Percentiles rank a stretch among this genome's conserved stretches.
phyloP scores from a whole-genome alignment of 306 rosid species.

The Lathyrus aphaca region DNA sequence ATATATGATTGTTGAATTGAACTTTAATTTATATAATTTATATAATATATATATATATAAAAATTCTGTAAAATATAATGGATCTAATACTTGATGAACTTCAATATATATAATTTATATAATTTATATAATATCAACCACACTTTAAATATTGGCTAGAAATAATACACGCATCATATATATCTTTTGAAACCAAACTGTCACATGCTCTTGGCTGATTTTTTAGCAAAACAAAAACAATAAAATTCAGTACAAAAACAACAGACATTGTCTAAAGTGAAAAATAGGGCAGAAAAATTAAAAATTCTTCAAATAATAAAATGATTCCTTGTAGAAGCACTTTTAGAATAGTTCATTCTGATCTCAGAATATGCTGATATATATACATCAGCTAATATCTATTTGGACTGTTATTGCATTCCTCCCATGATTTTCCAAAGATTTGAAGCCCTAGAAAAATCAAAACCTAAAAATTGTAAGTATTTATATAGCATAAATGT shows the following conservation, averaged over 20 bases:
- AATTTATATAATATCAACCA: constrained; percentile 38
- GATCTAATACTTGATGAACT: constrained; percentile 27
- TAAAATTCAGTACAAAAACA: constrained; percentile 32
- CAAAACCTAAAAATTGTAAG: constrained; percentile 4
- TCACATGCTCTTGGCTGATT: constrained; percentile 40
- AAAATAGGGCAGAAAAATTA: constrained; percentile 43
- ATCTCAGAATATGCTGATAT: constrained; percentile 23
- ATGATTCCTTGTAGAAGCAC: constrained; percentile 42
- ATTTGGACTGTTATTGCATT: constrained; percentile 44
- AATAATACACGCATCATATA: constrained; percentile 47
- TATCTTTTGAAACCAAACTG: constrained; percentile 41
- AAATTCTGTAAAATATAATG: constrained; percentile 14
- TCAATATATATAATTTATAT: constrained; percentile 5
- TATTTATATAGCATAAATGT: background rate
- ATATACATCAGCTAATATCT: constrained; percentile 27
- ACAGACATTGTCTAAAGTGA: constrained; percentile 32
- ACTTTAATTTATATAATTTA: constrained; percentile 4
- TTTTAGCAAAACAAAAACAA: constrained; percentile 30
- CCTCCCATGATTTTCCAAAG: constrained; percentile 58
- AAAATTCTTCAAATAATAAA: constrained; percentile 21
- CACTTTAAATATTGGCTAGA: constrained; percentile 46
- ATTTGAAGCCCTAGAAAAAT: constrained; percentile 51
- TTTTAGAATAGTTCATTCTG: constrained; percentile 16
- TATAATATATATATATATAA: too few species aligned
- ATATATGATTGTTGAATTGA: constrained; percentile 17